Conservation (phyloP, 2,329 filamentous ascomycete genomes). For the Ilyonectria mors-panacis region DNA sequence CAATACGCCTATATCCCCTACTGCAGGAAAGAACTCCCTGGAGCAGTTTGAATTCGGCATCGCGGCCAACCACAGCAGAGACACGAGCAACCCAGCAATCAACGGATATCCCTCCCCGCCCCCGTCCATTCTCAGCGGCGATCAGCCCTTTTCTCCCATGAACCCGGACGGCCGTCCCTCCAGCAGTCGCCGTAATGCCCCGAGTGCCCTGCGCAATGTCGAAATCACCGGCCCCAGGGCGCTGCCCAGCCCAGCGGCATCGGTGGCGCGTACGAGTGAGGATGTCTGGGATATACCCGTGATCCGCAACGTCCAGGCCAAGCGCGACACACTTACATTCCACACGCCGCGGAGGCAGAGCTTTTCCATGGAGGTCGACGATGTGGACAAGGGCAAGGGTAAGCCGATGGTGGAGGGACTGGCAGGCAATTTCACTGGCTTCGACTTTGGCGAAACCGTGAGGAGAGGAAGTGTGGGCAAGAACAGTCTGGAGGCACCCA, state of each 20-base stretch:
- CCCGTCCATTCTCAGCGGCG: slow-evolving; percentile 52
- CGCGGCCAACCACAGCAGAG: slow-evolving; percentile 23
- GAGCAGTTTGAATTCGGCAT: slow-evolving; percentile 58
- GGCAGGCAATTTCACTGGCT: slow-evolving; percentile 56
- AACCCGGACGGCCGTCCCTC: slow-evolving; percentile 35
- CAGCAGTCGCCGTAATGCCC: slow-evolving; percentile 41
- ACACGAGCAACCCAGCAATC: slow-evolving; percentile 20
- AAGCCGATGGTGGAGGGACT: slow-evolving; percentile 52
- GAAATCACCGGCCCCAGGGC: slow-evolving; percentile 50
- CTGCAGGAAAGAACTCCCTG: slow-evolving; percentile 55
- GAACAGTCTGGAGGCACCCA: slow-evolving; percentile 35
- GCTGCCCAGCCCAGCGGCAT: slow-evolving; percentile 61
- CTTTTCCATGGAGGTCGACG: slow-evolving; percentile 64
- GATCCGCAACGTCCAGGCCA: slow-evolving; percentile 64
- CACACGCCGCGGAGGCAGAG: slow-evolving; percentile 62
- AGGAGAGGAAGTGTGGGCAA: slow-evolving; percentile 41
- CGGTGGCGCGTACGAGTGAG: slow-evolving; percentile 57
- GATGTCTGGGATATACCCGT: slow-evolving; percentile 58
- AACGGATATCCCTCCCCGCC: slow-evolving; percentile 57
- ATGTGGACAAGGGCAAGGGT: slow-evolving; percentile 34
- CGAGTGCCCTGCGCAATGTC: slow-evolving; percentile 47
- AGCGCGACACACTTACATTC: slow-evolving; percentile 66
- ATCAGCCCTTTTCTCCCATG: slow-evolving; percentile 46
- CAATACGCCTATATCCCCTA: slow-evolving; percentile 45
- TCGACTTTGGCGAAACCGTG: slow-evolving; percentile 56